Conservation (phyloP, 441 rosid genomes). For the Kokia cookei region DNA sequence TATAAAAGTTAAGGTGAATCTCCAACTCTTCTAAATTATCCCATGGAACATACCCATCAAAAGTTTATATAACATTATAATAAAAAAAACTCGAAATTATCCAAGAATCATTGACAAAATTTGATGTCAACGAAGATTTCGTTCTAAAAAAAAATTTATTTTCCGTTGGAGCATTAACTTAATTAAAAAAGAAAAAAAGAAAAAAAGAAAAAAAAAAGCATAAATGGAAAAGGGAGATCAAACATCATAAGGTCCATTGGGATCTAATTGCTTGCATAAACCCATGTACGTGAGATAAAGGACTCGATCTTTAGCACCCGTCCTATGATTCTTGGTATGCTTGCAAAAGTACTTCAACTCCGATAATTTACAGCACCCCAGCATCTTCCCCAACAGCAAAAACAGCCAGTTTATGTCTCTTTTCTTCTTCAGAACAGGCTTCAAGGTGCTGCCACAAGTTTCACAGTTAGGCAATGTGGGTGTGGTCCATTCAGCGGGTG, state of each 20-base stretch:
- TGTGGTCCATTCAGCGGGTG: conserved; percentile 33
- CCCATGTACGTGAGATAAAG: conserved; percentile 54
- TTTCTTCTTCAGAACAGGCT: conserved; percentile 29
- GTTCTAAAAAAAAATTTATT: too few species aligned
- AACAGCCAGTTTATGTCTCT: conserved; percentile 43
- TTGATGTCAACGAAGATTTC: too few species aligned
- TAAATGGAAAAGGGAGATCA: background rate
- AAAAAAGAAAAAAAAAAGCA: background rate
- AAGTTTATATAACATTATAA: too few species aligned
- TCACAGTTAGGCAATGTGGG: conserved; percentile 34
- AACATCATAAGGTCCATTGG: conserved; percentile 10
- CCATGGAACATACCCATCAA: too few species aligned
- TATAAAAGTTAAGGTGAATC: too few species aligned
- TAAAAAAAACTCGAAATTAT: too few species aligned
- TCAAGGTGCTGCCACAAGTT: conserved; percentile 20
- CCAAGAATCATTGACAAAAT: too few species aligned
- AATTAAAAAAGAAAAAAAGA: too few species aligned
- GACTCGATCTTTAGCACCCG: conserved; percentile 68
- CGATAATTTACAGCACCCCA: conserved; percentile 37
- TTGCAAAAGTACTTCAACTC: conserved; percentile 69
- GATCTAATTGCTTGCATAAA: conserved; percentile 55
- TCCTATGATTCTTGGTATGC: conserved; percentile 50
- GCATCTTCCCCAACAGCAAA: conserved; percentile 37
- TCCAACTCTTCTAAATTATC: too few species aligned
- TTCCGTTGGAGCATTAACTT: too few species aligned